Base-by-base conservation (phyloP, 2,329 filamentous ascomycete species). In the Xylaria sp. region DNA sequence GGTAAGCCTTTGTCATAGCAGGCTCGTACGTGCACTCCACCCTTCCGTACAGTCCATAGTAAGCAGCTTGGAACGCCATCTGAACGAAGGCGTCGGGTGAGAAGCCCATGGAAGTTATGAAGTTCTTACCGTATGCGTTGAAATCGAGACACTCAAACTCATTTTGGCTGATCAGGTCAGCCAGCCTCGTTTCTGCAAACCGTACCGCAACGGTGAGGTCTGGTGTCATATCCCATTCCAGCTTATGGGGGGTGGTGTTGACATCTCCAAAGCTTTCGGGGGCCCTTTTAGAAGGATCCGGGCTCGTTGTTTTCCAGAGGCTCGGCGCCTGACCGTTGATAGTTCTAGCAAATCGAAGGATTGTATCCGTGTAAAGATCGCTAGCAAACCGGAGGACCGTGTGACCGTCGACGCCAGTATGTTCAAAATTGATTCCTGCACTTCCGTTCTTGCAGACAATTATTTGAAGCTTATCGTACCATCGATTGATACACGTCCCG, bases 371-470 rank as follows among this genome's bases (percentile, higher is more conserved):
- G 76, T 97, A 99, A 15, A 99, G 83, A 70, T 99, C 95, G 64
- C 93, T 97, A 15, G 95, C 95, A 71, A 99, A 98, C 5, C 95
- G 90, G 54, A 99, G 85, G 21, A 99, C 95, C 0, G 95, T 99
- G 74, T 99, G 95, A 1, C 95, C 95, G 72, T 99, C 95, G 4
- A 99, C 94, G 67, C 95, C 95, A 0, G 95, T 99, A 73, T 99
- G 95, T 76, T 99, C 95, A 71, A 99, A 98, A 79, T 99, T 99
- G 86, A 99, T 98, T 5, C 95, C 95, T 0, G 95, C 95, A 73
- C 92, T 97, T 59, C 95, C 95, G 77, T 98, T 99, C 80, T 97
- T 96, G 83, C 95, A 98, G 52, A 99, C 95, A 56, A 99, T 98
- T 65, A 99, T 97, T 74, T 99, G 95, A 48, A 99, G 83, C 80